Conservation (phyloP, 208 protist genomes). For the Acanthamoeba royreba region DNA sequence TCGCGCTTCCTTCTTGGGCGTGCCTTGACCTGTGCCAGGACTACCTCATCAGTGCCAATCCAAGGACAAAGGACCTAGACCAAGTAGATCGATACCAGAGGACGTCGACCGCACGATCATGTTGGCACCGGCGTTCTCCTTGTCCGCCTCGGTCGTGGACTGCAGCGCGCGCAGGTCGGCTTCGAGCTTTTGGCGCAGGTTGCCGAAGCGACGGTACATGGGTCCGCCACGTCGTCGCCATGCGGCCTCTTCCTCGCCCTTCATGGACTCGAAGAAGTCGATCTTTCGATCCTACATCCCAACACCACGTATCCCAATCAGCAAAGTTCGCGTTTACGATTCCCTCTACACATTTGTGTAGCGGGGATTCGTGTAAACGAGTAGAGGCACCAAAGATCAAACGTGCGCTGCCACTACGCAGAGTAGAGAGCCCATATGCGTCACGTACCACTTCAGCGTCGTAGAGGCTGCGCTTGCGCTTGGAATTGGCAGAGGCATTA, state of each 20-base stretch:
- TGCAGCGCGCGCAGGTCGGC: neutral
- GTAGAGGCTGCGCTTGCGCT: neutral
- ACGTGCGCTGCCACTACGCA: too few species aligned
- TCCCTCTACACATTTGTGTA: neutral
- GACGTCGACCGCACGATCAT: too few species aligned
- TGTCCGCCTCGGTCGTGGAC: neutral
- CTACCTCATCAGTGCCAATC: too few species aligned
- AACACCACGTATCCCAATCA: too few species aligned
- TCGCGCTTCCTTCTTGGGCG: too few species aligned
- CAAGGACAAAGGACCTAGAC: too few species aligned
- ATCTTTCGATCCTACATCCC: slow-evolving; percentile 24
- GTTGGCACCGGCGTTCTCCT: neutral
- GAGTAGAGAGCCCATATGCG: too few species aligned
- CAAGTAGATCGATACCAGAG: too few species aligned
- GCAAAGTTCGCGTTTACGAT: too few species aligned
- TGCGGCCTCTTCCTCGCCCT: neutral
- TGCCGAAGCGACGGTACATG: neutral
- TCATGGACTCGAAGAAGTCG: neutral
- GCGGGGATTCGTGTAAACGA: neutral
- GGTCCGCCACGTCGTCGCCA: neutral
- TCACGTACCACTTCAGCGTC: neutral
- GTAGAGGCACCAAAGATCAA: too few species aligned
- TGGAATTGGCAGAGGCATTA: neutral
- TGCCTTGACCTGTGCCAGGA: too few species aligned
- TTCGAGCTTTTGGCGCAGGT: neutral